Base-by-base conservation (phyloP, 208 protist genomes). In the Trypanosoma theileri region DNA sequence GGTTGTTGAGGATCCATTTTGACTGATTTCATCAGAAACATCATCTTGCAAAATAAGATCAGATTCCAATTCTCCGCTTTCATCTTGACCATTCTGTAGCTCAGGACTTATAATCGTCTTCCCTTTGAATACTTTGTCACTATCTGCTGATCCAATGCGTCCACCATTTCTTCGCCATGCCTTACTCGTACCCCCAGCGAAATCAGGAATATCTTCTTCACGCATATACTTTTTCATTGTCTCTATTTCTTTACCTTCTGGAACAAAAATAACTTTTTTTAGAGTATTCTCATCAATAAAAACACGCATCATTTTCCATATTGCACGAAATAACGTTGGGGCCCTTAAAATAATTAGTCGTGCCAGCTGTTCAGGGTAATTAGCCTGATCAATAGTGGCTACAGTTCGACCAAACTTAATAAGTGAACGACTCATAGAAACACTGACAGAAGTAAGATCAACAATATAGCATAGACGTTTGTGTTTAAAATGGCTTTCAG, bases 311-410 rank as follows among this genome's bases (percentile, higher is more conserved):
- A 95, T 61, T 62, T 88, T 91, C 86, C 89, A 95, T 14, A 81
- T 77, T 31, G 84, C 64, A 54, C 79, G 77, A 65, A 92, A 92
- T 55, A 95, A 86, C 31, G 61, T 65, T 2, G 86, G 82, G 77
- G 82, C 89, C 78, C 92, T 95, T 46, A 95, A 82, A 59, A 95
- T 84, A 45, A 95, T 88, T 22, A 85, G 71, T 35, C 86, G 73
- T 24, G 80, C 86, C 35, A 92, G 70, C 58, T 92, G 85, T 68
- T 95, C 89, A 4, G 89, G 89, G 77, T 95, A 95, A 76, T 95
- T 95, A 56, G 91, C 85, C 75, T 95, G 89, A 70, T 92, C 86
- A 24, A 92, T 70, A 12, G 75, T 67, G 10, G 83, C 85, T 26
- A 92, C 54, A 26, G 85, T 94, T 65, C 86, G 85, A 22, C 81